Evolutionary conservation across 2,329 filamentous ascomycete species (phyloP), one percentile per base, ranked within the genome.

Genomic region (Calonectria pseudoturangicola): DNA sequence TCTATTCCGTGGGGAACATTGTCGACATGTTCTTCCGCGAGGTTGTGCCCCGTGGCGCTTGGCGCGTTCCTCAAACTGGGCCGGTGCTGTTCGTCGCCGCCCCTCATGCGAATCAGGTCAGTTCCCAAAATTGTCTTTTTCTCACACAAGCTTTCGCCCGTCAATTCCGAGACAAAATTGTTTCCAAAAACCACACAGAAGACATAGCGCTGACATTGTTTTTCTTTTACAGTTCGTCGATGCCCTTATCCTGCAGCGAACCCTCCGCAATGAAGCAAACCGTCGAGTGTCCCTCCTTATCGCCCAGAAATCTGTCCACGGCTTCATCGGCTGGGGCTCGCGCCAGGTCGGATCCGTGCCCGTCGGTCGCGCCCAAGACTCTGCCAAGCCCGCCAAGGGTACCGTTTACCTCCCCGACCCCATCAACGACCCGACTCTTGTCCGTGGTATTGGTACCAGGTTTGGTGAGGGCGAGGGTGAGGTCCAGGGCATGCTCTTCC

Each of bases 11-110:
- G 82, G 94, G 93, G 50, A 91, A 98, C 75, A 89, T 98, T 66
- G 92, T 97, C 76, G 97, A 99, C 85, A 92, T 98, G 77, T 99
- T 99, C 91, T 99, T 99, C 88, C 93, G 97, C 78, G 97, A 99
- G 85, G 95, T 99, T 18, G 96, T 98, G 83, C 97, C 97, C 15
- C 91, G 97, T 76, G 95, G 95, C 77, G 95, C 96, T 75, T 99
- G 97, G 95, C 96, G 96, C 84, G 94, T 99, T 54, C 97, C 97
- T 54, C 92, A 93, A 80, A 90, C 92, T 75, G 97, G 96, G 0
- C 96, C 97, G 1, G 91, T 99, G 75, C 94, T 99, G 72, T 97
- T 99, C 81, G 97, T 99, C 77, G 97, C 96, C 54, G 97, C 96
- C 68, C 97, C 97, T 77, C 97, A 99, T 88, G 96, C 96, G 73